These are phyloP conservation scores for Trichodelitschia bisporula DNA, from an alignment of 495 filamentous ascomycete genomes.

Conservation along the genomic window DNA sequence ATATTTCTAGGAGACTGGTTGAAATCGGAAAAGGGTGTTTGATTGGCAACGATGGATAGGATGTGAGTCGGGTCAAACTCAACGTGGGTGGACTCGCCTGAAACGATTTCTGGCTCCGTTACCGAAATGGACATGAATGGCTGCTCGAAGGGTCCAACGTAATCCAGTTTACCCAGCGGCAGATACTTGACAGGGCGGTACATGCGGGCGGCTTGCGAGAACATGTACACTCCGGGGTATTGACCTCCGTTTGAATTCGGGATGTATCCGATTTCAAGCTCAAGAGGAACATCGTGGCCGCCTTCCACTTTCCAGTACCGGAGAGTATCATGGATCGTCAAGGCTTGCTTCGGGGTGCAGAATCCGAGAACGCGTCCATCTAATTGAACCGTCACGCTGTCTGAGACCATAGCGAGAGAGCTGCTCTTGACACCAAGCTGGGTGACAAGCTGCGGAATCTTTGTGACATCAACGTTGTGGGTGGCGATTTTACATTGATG, in stretches of 20 bases:
- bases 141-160: conserved; percentile 81
- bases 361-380: conserved; percentile 79
- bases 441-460: conserved; percentile 41
- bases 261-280: conserved; percentile 79
- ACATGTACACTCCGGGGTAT: conserved; percentile 90
- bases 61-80: conserved; percentile 93
- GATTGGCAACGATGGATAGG: conserved; percentile 89
- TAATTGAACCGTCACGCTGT: conserved; percentile 68
- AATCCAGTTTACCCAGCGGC: conserved; percentile 59
- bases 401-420: conserved; percentile 47
- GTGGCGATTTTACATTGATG: conserved; percentile 89
- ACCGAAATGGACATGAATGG: conserved; percentile 97
- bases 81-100: conserved; percentile 73
- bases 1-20: conserved; percentile 98
- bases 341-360: conserved; percentile 63
- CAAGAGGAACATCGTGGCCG: conserved; percentile 52
- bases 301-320: conserved; percentile 92
- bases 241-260: conserved; percentile 70
- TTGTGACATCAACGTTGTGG: conserved; percentile 37
- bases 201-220: conserved; percentile 64
- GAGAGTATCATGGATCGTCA: conserved; percentile 54
- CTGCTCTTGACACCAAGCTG: conserved; percentile 52
- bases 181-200: conserved; percentile 81
- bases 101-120: conserved; percentile 55
- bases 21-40: conserved; percentile 97